These are phyloP conservation scores for Thalassiosira mediterranea DNA, from an alignment of 352 stramenopile species.

Conservation along the genomic window DNA sequence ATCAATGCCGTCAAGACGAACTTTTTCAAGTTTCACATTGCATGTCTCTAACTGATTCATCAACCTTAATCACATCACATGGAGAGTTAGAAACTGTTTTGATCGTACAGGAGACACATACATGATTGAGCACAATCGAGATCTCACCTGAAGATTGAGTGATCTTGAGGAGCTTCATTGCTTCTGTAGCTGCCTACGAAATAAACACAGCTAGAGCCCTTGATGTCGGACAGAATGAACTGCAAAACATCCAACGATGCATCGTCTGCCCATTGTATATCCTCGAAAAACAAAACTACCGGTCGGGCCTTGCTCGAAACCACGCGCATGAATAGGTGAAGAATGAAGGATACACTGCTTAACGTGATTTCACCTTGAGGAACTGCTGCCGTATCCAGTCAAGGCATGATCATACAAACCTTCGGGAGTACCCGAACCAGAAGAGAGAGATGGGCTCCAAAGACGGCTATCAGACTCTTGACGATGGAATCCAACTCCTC, in stretches of 20 bases:
- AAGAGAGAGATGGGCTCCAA: slow-evolving; percentile 16
- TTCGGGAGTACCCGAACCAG: slow-evolving; percentile 12
- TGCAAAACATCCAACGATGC: slow-evolving; percentile 10
- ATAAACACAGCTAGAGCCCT: slow-evolving; percentile 7
- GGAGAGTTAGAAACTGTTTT: no score
- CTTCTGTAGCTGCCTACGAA: slow-evolving; percentile 31
- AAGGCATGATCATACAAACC: not conserved
- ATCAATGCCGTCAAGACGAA: slow-evolving; percentile 36
- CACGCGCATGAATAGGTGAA: slow-evolving; percentile 20
- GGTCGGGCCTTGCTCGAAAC: slow-evolving; percentile 17
- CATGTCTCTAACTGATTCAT: not conserved
- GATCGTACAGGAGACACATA: no score
- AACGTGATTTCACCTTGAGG: slow-evolving; percentile 9
- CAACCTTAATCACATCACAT: no score
- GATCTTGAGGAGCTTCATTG: slow-evolving; percentile 38
- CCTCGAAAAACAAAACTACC: slow-evolving; percentile 30
- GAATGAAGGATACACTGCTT: slow-evolving; percentile 14
- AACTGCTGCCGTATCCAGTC: not conserved
- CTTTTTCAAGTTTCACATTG: not conserved
- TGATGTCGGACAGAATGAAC: slow-evolving; percentile 13
- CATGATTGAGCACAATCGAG: no score
- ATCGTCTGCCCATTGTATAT: slow-evolving; percentile 28
- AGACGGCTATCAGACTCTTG: slow-evolving; percentile 1
- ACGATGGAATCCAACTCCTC: slow-evolving; percentile 8
- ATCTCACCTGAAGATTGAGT: no score